Evolutionary conservation across 1,284 basidiomycete species (phyloP), one percentile per base, ranked within the genome.

Genomic region (Fomitopsis palustris): DNA sequence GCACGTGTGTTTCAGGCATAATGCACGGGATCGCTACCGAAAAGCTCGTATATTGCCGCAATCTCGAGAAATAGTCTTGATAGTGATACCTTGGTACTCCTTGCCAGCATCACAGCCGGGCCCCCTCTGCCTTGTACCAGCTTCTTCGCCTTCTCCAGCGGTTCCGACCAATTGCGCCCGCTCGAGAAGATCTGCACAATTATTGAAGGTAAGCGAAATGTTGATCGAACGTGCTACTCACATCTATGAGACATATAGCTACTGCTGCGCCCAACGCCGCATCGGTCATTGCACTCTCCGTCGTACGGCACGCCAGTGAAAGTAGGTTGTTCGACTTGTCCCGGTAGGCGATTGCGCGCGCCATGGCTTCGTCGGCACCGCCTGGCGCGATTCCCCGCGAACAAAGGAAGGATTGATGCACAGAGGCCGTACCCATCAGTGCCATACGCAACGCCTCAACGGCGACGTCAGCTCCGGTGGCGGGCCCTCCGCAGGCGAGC

Each of bases 31-130:
- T 19, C 14, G 9, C 64, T 62, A 76, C 77, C 75, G 63, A 79
- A 77, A 7, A 74, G 73, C 60, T 81, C 79, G 64, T 78, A 81
- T 38, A 80, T 75, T 1, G 78, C 73, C 52, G 82, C 66, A 55
- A 80, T 78, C 69, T 81, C 80, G 57, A 79, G 67, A 58, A 78
- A 70, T 25, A 80, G 64, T 54, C 75, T 62, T 33, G 73, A 74
- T 25, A 76, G 74, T 17, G 72, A 74, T 25, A 76, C 74, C 54
- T 67, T 67, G 72, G 69, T 53, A 70, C 75, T 67, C 70, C 78
- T 64, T 66, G 77, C 66, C 68, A 77, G 64, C 67, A 75, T 57
- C 45, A 70, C 67, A 14, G 69, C 70, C 21, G 71, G 73, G 54
- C 71, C 70, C 55, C 78, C 79, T 66, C 75, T 75, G 65, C 74